A percentile compares a stretch with the other conserved stretches of the same genome.
Evolutionary conservation across 1,139 yeast species (phyloP).

Genomic region (Protomyces pachydermus): DNA sequence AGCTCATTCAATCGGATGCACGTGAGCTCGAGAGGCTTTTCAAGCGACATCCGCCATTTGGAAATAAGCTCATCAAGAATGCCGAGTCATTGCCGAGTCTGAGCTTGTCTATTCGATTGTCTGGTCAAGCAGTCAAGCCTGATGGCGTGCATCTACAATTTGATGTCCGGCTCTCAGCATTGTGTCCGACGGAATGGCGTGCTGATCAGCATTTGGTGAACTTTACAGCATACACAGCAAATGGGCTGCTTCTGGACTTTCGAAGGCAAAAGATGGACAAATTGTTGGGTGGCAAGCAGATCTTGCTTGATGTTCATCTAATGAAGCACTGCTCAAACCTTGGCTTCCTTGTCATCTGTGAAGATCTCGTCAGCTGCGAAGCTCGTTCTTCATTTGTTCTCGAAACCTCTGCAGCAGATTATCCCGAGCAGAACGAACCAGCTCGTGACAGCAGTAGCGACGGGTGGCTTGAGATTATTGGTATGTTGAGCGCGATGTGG

Average conservation of each 20-base stretch:
- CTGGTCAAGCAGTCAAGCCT: slow-evolving; percentile 1
- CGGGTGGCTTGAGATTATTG: not conserved
- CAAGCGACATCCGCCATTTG: slow-evolving; percentile 44
- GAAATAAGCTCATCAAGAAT: slow-evolving; percentile 39
- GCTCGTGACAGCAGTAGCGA: not conserved
- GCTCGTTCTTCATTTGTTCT: not conserved
- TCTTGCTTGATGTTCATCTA: not conserved
- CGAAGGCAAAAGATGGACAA: slow-evolving; percentile 3
- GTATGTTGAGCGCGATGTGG: not conserved
- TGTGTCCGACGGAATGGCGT: slow-evolving; percentile 1
- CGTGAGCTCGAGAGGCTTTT: slow-evolving; percentile 43
- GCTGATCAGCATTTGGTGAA: slow-evolving; percentile 1
- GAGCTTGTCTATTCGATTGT: not conserved
- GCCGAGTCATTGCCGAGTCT: slow-evolving; percentile 39
- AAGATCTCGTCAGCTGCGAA: not conserved
- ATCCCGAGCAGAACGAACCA: not conserved
- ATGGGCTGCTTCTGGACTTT: slow-evolving; percentile 21
- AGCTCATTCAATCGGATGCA: slow-evolving; percentile 38
- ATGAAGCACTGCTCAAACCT: not conserved
- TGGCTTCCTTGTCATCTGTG: not conserved
- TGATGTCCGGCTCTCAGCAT: not conserved
- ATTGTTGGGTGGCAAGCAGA: not conserved
- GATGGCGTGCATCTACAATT: not conserved
- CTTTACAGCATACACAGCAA: slow-evolving; percentile 6
- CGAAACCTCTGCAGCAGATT: not conserved